Conservation (phyloP, 495 filamentous ascomycete species). For the Monascus purpureus region DNA sequence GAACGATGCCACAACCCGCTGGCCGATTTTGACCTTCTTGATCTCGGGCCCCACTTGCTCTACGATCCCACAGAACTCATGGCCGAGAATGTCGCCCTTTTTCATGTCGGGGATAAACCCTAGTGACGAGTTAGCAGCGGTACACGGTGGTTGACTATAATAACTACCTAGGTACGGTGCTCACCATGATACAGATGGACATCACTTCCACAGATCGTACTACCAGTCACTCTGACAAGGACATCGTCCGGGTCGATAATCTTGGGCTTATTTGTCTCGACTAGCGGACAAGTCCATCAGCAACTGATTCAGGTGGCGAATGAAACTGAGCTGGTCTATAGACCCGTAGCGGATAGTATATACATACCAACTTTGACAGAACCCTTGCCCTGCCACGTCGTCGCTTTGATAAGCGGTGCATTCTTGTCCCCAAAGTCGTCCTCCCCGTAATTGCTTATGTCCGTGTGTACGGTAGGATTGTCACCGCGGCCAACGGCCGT, state of each 20-base stretch:
- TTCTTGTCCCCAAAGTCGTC: constrained; percentile 1
- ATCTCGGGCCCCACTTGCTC: constrained; percentile 52
- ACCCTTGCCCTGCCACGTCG: constrained; percentile 27
- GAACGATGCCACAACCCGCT: constrained; percentile 75
- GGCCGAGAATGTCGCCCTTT: constrained; percentile 79
- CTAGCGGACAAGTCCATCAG: constrained; percentile 12
- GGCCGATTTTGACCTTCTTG: constrained; percentile 46
- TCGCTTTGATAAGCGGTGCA: constrained; percentile 8
- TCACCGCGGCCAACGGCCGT: constrained; percentile 49
- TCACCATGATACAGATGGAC: constrained; percentile 64
- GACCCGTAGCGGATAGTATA: constrained; percentile 30
- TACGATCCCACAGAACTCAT: constrained; percentile 78
- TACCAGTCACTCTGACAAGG: constrained; percentile 73
- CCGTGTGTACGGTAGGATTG: constrained; percentile 13
- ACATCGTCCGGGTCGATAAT: constrained; percentile 65
- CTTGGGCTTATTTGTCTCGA: constrained; percentile 52
- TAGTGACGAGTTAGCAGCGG: constrained; percentile 3
- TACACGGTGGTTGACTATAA: not conserved
- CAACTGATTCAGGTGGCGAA: not conserved
- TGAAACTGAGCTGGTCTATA: too few species aligned
- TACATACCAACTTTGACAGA: constrained; percentile 18
- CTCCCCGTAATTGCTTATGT: constrained; percentile 15
- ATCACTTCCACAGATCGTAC: constrained; percentile 78
- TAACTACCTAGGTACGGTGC: not conserved
- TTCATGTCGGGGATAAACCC: constrained; percentile 53